phyloP scores from a whole-genome alignment of 2,329 filamentous ascomycete genomes.

The Zalaria sp. region DNA sequence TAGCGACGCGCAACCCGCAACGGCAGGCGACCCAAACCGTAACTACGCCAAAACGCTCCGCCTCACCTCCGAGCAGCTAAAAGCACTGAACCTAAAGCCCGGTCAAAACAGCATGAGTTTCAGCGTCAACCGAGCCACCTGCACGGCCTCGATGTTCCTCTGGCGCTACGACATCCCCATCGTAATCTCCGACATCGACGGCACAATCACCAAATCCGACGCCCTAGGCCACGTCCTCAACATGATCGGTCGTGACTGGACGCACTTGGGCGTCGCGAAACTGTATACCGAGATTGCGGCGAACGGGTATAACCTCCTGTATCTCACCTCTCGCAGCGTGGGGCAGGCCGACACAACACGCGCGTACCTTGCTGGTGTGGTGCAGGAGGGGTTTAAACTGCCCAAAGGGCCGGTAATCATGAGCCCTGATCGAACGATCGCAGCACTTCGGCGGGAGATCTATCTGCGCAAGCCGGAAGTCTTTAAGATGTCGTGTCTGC shows the following conservation, averaged over 20 bases:
- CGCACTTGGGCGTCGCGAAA: conserved; percentile 90
- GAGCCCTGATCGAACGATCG: conserved; percentile 88
- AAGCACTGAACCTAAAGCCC: conserved; percentile 63
- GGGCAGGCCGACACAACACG: conserved; percentile 86
- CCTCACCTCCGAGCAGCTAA: conserved; percentile 88
- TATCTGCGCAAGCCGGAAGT: conserved; percentile 95
- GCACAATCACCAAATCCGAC: conserved; percentile 78
- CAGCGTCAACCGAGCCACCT: conserved; percentile 88
- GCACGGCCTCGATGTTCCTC: conserved; percentile 81
- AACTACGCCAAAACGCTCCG: conserved; percentile 96
- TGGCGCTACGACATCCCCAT: conserved; percentile 88
- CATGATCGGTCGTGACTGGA: conserved; percentile 97
- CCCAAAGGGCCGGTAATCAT: conserved; percentile 89
- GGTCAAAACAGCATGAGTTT: conserved; percentile 94
- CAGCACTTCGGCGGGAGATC: conserved; percentile 78
- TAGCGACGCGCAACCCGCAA: conserved; percentile 33
- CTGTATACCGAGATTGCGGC: conserved; percentile 88
- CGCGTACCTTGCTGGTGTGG: conserved; percentile 76
- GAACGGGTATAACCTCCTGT: conserved; percentile 98
- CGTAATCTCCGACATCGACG: conserved; percentile 96
- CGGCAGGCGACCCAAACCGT: conserved; percentile 53
- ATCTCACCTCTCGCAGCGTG: conserved; percentile 84
- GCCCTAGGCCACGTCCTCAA: conserved; percentile 71
- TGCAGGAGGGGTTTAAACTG: conserved; percentile 73
- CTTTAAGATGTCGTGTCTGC: conserved; percentile 97